Base-by-base conservation (phyloP, 345 rosid genomes). In the Durio zibethinus region DNA sequence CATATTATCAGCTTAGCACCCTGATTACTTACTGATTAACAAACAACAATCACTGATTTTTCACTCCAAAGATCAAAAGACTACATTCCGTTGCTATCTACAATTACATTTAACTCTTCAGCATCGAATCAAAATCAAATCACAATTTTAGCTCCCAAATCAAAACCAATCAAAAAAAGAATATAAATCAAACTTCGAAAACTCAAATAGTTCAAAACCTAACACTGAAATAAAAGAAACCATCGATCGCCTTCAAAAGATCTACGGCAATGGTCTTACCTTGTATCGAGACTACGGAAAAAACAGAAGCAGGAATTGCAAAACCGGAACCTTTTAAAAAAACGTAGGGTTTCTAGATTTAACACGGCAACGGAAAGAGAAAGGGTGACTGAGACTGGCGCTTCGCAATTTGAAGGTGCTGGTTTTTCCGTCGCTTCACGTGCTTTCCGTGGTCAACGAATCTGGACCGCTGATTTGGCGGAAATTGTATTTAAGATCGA, bases 261-360 rank as follows among this genome's bases (percentile, higher is more conserved):
- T 82, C 78, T 21, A 70, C 3, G 36, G 66, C 23, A 10, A 36
- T 42, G 38, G 52, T 63, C 59, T 56, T 73, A 71, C 72, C 85
- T 73, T 72, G 53, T n/a, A 59, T 48, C 42, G 62, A 35, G 74
- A 70, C 8, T 11, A 36, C 45, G 21, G 50, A 31, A 36, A 71
- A 59, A 74, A 31, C 27, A 54, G 60, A 14, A 6, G 77, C 76
- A 33, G 53, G 64, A 27, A 31, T 47, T 47, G 73, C 38, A 29
- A 47, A 65, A 35, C 47, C 74, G 25, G 75, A 61, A 74, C 47
- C 65, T 53, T 20, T 0, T 16, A 27, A 15, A 47, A 47, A 47
- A 20, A 74, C 14, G 21, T 72, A 54, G 81, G 86, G 81, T 68
- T 77, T 54, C 57, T 23, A 47, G 38, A 38, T 42, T 42, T 59